Evolutionary conservation across 768 basidiomycete species (phyloP), one percentile per base, ranked within the genome.

Genomic region (Paxillus involutus): DNA sequence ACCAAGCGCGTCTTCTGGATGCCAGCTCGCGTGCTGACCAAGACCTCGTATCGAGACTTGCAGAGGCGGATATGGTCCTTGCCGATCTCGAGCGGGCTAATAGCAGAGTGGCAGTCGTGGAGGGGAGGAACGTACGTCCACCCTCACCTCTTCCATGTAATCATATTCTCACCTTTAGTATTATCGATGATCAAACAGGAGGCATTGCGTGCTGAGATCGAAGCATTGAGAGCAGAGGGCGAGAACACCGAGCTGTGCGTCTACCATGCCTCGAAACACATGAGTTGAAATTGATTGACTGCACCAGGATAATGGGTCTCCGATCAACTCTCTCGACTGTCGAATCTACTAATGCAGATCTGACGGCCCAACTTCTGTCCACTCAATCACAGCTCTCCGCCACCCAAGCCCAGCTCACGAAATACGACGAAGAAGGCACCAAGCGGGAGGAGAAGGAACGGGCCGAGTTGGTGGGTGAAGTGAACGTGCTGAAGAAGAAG

Each of bases 41-140:
- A 65, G 96, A 98, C 67, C 88, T 91, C 10, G 80, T 94, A 5
- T 83, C 93, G 2, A 90, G 94, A 59, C 80, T 98, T 19, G 88
- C 91, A 0, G 96, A 99, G 67, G 80, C 96, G 52, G 97, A 99
- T 65, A 90, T 98, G 85, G 84, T 98, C 61, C 88, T 91, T 24
- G 91, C 89, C 12, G 97, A 99, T 73, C 77, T 98, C 40, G 93
- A 95, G 62, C 82, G 94, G 16, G 94, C 97, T n/a, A 98, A 95
- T 63, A 90, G 85, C 63, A 85, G 96, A 16, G 90, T 98, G 3
- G 92, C 90, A 0, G 85, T 89, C 3, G 89, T 98, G 36, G 96
- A 98, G 71, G 82, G 94, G 57, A 82, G 97, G 47, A 98, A 99
- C 74, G 93, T 94, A 59, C 52, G 81, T 68, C 44, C 14, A 35